phyloP scores from a whole-genome alignment of 192 early-diverging fungal species.

The Haplosporangium gracile region DNA sequence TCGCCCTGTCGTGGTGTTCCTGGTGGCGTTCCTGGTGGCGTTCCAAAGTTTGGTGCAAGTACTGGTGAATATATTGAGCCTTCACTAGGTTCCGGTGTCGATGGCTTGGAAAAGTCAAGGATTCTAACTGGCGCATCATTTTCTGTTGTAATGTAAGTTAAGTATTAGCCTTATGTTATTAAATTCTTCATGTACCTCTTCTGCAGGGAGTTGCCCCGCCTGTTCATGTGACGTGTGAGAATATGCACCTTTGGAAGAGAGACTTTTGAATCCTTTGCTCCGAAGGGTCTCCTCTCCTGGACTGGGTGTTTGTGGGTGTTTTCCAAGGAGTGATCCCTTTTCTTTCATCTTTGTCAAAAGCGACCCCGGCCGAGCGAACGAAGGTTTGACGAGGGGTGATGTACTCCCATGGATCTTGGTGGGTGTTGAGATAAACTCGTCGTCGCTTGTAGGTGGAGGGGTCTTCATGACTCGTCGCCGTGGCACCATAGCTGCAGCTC shows the following conservation, averaged over 20 bases:
- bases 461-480: slow-evolving; percentile 19
- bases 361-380: slow-evolving; percentile 14
- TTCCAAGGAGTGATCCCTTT: slow-evolving; percentile 40
- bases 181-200: neutral
- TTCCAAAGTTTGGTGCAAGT: slow-evolving; percentile 39
- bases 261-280: slow-evolving; percentile 33
- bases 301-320: slow-evolving; percentile 49
- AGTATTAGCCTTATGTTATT: neutral
- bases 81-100: slow-evolving; percentile 2
- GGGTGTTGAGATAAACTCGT: slow-evolving; percentile 32
- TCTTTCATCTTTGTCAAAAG: slow-evolving; percentile 34
- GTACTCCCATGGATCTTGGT: slow-evolving; percentile 14
- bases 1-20: slow-evolving; percentile 16
- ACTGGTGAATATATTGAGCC: slow-evolving; percentile 20
- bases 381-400: neutral
- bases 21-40: slow-evolving; percentile 40
- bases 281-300: slow-evolving; percentile 27
- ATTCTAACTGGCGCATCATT: slow-evolving; percentile 1
- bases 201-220: neutral
- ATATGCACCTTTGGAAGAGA: slow-evolving; percentile 7
- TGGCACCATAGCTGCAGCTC: slow-evolving; percentile 15
- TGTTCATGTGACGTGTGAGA: neutral
- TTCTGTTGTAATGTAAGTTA: neutral
- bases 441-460: neutral
- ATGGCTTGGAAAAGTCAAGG: slow-evolving; percentile 20